These are phyloP conservation scores for Solanum sejunctum DNA, from an alignment of 257 asterid genomes.

Conservation along the genomic window DNA sequence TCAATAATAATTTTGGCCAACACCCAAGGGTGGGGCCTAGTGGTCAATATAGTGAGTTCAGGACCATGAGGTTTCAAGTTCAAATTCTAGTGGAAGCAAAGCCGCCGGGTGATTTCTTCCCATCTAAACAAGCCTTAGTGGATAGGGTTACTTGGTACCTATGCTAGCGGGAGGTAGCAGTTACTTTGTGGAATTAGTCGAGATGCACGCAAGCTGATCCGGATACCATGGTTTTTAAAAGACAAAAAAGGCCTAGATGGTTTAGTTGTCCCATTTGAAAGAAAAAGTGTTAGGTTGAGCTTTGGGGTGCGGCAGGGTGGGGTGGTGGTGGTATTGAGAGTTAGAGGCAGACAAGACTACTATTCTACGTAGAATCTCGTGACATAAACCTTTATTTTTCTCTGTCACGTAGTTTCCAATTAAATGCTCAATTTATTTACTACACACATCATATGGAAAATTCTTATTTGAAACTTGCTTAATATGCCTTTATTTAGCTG, in stretches of 20 bases:
- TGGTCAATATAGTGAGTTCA: neutral
- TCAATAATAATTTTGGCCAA: neutral
- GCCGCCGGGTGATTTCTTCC: neutral
- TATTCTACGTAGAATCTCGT: neutral
- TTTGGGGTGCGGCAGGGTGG: neutral
- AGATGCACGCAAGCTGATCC: neutral
- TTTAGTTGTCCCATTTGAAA: neutral
- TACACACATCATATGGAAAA: neutral
- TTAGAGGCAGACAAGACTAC: neutral
- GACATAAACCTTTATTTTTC: neutral
- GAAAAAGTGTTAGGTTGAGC: neutral
- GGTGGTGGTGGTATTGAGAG: neutral
- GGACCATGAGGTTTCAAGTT: neutral
- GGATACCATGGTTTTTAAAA: neutral
- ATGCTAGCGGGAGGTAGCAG: neutral
- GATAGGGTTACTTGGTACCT: neutral
- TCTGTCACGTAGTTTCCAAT: neutral
- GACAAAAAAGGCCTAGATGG: neutral
- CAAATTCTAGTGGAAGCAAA: neutral
- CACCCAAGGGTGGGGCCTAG: neutral
- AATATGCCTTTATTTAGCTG: neutral
- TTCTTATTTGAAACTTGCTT: neutral
- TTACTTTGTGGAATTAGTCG: neutral
- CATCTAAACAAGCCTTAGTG: neutral
- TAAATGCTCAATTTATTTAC: neutral